These are phyloP conservation scores for Aspergillus leporis DNA, from an alignment of 495 filamentous ascomycete genomes.

Conservation along the genomic window DNA sequence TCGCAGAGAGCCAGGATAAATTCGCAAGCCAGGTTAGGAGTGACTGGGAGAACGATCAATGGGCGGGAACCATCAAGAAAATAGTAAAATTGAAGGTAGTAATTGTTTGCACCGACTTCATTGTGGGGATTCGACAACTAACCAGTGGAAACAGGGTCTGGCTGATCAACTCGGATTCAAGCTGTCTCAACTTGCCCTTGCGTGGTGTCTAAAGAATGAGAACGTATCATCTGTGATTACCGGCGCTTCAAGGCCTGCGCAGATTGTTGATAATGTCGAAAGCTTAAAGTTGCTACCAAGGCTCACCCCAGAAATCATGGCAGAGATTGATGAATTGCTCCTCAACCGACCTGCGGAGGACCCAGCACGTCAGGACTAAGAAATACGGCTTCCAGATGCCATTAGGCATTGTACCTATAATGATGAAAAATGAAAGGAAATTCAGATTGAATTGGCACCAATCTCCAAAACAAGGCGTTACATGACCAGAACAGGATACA, in stretches of 20 bases:
- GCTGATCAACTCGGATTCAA: conserved; percentile 67
- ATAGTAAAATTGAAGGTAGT: conserved; percentile 24
- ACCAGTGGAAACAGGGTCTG: conserved; percentile 52
- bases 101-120: background rate
- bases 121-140: conserved; percentile 10
- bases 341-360: conserved; percentile 59
- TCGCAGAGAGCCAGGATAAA: conserved; percentile 42
- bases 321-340: conserved; percentile 67
- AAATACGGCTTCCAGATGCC: background rate
- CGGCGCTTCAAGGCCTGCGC: conserved; percentile 69
- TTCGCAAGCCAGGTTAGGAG: conserved; percentile 35
- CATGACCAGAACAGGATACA: too few relatives aligned
- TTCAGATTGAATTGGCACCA: too few relatives aligned
- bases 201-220: conserved; percentile 78
- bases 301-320: conserved; percentile 66
- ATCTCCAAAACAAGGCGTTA: too few relatives aligned
- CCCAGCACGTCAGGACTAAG: conserved; percentile 24
- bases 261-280: conserved; percentile 70
- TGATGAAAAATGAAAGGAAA: too few relatives aligned
- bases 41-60: conserved; percentile 25
- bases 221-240: conserved; percentile 76
- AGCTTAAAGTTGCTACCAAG: conserved; percentile 61
- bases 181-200: conserved; percentile 67
- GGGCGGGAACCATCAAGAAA: conserved; percentile 26
- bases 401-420: too few relatives aligned